Evolutionary conservation across 257 asterid species (phyloP).

Genomic region (Ligustrum vulgare): DNA sequence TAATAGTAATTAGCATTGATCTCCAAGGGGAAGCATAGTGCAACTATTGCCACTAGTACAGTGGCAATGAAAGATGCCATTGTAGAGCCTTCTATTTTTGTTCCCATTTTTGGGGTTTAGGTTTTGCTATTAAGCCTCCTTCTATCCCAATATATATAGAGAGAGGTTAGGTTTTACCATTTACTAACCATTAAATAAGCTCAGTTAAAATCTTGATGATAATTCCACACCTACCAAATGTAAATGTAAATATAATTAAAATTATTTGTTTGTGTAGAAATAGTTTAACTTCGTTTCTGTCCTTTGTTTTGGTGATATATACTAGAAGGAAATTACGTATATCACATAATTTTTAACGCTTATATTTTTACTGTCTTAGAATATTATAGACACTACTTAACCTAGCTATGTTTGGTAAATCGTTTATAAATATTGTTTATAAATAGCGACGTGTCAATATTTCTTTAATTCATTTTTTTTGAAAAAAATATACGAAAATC

Average conservation of each 20-base stretch:
- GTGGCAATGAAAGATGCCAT: constrained; percentile 13
- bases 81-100: constrained; percentile 14
- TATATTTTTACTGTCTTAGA: no score
- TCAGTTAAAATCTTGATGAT: not conserved
- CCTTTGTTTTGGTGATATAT: not conserved
- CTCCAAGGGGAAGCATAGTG: constrained; percentile 21
- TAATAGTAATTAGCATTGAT: constrained; percentile 11
- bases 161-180: not conserved
- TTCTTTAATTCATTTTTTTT: no score
- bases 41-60: constrained; percentile 22
- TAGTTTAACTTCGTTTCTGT: not conserved
- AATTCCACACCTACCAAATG: not conserved
- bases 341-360: no score
- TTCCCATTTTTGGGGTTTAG: constrained; percentile 3
- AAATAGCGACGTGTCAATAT: no score
- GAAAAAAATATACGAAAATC: no score
- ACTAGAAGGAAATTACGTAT: no score
- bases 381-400: no score
- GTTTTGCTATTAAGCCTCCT: not conserved
- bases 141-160: not conserved
- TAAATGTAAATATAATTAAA: no score
- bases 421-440: no score
- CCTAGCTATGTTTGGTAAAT: no score
- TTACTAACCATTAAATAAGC: not conserved
- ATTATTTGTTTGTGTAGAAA: no score